phyloP scores from a whole-genome alignment of 177 flowering plant species.

The Vitis hybrid region DNA sequence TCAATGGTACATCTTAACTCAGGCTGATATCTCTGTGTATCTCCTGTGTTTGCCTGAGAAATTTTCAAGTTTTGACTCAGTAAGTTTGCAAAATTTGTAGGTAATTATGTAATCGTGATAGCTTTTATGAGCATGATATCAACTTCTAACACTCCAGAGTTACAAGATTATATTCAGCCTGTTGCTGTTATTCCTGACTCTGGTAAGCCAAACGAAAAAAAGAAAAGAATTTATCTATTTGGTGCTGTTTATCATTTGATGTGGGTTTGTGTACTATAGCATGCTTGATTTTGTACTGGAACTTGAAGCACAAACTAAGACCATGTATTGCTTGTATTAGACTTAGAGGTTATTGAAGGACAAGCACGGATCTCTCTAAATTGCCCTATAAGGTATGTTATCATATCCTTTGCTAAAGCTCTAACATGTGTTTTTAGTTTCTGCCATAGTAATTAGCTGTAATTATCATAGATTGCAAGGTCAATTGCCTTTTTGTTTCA shows the following conservation, averaged over 20 bases:
- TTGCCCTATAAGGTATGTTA: conserved; percentile 60
- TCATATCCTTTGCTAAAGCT: background rate
- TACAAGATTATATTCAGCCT: conserved; percentile 50
- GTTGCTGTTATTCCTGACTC: conserved; percentile 24
- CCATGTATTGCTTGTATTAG: conserved; percentile 16
- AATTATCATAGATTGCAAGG: too few relatives aligned
- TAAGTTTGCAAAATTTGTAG: conserved; percentile 23
- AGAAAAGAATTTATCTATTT: background rate
- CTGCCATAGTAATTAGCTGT: too few relatives aligned
- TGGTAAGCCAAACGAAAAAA: conserved; percentile 30
- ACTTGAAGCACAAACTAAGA: background rate
- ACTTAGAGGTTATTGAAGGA: conserved; percentile 60
- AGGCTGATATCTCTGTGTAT: background rate
- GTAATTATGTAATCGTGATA: conserved; percentile 43
- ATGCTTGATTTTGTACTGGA: background rate
- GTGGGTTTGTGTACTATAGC: background rate
- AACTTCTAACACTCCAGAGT: conserved; percentile 18
- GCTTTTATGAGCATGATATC: conserved; percentile 34
- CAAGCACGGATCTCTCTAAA: conserved; percentile 60
- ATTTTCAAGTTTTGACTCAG: background rate
- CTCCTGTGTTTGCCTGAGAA: background rate
- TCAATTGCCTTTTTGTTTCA: too few relatives aligned
- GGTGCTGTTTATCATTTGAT: background rate
- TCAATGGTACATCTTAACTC: conserved; percentile 33
- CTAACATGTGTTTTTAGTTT: too few relatives aligned